phyloP scores from a whole-genome alignment of 495 filamentous ascomycete genomes.

The Penicillium tannophilum region DNA sequence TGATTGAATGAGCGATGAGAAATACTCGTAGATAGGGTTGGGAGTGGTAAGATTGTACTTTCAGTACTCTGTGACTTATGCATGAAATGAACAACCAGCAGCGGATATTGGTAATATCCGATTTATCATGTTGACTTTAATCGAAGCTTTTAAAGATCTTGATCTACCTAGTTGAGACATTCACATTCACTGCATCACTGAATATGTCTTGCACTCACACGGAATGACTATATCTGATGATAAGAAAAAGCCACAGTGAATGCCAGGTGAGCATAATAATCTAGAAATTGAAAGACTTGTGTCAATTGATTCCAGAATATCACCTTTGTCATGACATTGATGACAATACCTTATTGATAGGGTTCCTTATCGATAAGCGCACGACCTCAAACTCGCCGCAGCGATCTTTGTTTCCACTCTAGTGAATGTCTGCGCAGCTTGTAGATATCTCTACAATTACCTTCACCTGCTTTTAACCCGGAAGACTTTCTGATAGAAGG shows the following conservation, averaged over 20 bases:
- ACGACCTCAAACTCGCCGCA: neutral
- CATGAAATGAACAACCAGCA: neutral
- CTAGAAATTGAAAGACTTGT: too few species aligned
- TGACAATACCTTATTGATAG: conserved; percentile 17
- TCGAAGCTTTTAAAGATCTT: too few species aligned
- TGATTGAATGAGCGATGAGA: conserved; percentile 10
- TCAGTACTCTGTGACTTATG: neutral
- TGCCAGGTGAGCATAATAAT: too few species aligned
- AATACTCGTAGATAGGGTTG: conserved; percentile 53
- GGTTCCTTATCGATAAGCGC: neutral
- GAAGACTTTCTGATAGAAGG: neutral
- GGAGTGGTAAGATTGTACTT: conserved; percentile 29
- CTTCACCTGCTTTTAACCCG: neutral
- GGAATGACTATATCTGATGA: too few species aligned
- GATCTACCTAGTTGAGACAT: too few species aligned
- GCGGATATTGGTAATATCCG: neutral
- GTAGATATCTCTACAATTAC: neutral
- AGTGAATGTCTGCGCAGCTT: neutral
- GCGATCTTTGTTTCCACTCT: neutral
- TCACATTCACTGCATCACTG: too few species aligned
- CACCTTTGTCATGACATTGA: too few species aligned
- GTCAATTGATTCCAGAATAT: too few species aligned
- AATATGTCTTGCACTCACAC: too few species aligned
- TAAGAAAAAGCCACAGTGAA: too few species aligned
- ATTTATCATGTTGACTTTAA: too few species aligned